Evolutionary conservation across 805 yeast genomes (phyloP), one percentile per base, ranked within the genome.

Genomic region (Kodamaea neixiangensis): DNA sequence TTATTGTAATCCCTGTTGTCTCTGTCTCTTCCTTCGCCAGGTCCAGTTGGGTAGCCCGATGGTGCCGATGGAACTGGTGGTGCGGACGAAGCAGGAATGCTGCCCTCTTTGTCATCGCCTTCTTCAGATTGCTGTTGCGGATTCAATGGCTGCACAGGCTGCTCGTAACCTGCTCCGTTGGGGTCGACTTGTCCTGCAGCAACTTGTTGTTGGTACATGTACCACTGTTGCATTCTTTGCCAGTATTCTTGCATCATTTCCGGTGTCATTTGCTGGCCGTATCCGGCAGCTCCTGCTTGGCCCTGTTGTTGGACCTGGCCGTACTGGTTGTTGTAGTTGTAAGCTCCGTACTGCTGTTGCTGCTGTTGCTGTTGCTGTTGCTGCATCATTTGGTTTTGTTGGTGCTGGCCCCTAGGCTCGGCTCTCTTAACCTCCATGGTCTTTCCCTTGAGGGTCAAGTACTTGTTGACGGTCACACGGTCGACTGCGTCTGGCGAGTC

Each of bases 401-500:
- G 76, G 50, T 85, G 89, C 66, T 81, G 86, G 57, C 85, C 85
- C 68, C 93, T 79, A 59, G 93, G 92, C 65, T 85, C 92, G 2
- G 94, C 94, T 65, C 90, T 80, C 64, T 87, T 87, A 54, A 87
- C 88, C 68, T 87, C 94, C 82, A 87, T 86, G 50, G 85, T 79
- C 62, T 87, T 89, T 44, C 96, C 97, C 64, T 90, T 91, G 61
- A 93, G 84, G 51, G 85, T 83, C 56, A 93, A 80, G 64, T 83
- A 90, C 68, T 87, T 87, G 67, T 86, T 87, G 51, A 84, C 86
- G 49, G 94, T 85, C 49, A 89, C 96, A 58, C 84, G 79, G 62
- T 92, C 97, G 42, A 93, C 97, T 13, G 97, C 97, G 43, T 87
- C 92, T 18, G 96, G 96, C 15, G 96, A 82, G 64, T 93, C 98